Conservation (phyloP, 768 basidiomycete species). For the Crucibulum laeve region DNA sequence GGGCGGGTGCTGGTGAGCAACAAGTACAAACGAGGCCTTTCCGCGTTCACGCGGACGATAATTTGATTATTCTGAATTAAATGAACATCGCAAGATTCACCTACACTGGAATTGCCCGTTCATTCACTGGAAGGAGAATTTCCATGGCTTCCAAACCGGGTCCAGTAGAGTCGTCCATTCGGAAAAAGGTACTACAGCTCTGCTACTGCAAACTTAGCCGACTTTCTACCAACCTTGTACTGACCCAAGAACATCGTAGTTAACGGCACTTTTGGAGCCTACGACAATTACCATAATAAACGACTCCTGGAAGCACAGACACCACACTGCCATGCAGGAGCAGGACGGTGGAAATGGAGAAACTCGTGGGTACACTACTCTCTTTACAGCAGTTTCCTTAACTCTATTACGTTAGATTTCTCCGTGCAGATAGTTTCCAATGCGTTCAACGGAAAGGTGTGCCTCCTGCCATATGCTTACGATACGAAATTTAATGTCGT, state of each 20-base stretch:
- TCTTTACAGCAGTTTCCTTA: too few relatives aligned
- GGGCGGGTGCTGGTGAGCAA: not conserved
- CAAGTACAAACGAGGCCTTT: not conserved
- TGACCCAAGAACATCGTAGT: conserved; percentile 33
- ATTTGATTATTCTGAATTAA: not conserved
- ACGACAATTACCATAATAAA: conserved; percentile 64
- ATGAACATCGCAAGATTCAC: too few relatives aligned
- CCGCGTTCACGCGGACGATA: not conserved
- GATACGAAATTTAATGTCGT: conserved; percentile 7
- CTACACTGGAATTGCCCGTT: too few relatives aligned
- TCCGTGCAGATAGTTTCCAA: conserved; percentile 70
- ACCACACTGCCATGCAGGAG: conserved; percentile 78
- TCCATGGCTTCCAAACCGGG: conserved; percentile 24
- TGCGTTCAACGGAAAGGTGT: conserved; percentile 70
- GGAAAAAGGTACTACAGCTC: conserved; percentile 42
- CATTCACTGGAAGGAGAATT: too few relatives aligned
- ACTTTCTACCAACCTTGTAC: too few relatives aligned
- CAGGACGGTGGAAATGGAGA: conserved; percentile 66
- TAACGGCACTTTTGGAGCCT: conserved; percentile 59
- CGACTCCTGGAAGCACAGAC: conserved; percentile 82
- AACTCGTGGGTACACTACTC: conserved; percentile 61
- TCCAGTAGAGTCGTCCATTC: conserved; percentile 56
- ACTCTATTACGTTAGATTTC: conserved; percentile 52
- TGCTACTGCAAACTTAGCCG: too few relatives aligned
- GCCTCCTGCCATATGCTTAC: conserved; percentile 9